Evolutionary conservation across 129 eudicot species (phyloP), one percentile per base, ranked within the genome.

Genomic region (Artemisia argyi): DNA sequence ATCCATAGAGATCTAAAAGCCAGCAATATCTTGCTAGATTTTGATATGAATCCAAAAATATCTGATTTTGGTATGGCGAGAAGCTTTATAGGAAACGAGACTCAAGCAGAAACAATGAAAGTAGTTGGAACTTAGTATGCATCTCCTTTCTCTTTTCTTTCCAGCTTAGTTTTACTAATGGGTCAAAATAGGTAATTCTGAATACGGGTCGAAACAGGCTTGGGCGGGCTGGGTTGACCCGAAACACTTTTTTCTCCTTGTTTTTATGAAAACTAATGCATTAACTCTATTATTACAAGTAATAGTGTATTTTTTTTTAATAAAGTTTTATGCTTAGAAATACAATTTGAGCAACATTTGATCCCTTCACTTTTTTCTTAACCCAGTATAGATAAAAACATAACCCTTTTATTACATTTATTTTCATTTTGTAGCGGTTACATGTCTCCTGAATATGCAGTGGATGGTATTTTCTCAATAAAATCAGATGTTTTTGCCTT

Each of bases 61-160:
- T 85, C 85, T 1, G 89, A 85, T 72, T 81, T 85, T 75, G 89
- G 89, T 63, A 61, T 81, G 77, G 89, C 85, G 0, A 81, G 85
- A 81, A 81, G 69, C 79, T 78, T 85, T 74, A 74, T 74, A 61
- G 85, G 85, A 64, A 76, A 75, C 11, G 81, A 81, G 42, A 74
- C 68, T 13, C 81, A 80, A 74, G 83, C 64, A 58, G 81, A 83
- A 54, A 81, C 68, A 11, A 69, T 83, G 82, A 78, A 78, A 81
- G 85, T 85, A 15, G 79, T 78, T 35, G 89, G 89, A 61, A 85
- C 85, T 53, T 85, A 78, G 85, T 85, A 85, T 71, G 89, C 50
- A 47, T 53, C 76, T 54, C 35, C 30, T 32, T 39, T 10, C 63
- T 19, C 35, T 60, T 68, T 65, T 62, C 70, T 74, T 74, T 52